Base-by-base conservation (phyloP, 176 grass and related monocot genomes). In the Raddia distichophylla region DNA sequence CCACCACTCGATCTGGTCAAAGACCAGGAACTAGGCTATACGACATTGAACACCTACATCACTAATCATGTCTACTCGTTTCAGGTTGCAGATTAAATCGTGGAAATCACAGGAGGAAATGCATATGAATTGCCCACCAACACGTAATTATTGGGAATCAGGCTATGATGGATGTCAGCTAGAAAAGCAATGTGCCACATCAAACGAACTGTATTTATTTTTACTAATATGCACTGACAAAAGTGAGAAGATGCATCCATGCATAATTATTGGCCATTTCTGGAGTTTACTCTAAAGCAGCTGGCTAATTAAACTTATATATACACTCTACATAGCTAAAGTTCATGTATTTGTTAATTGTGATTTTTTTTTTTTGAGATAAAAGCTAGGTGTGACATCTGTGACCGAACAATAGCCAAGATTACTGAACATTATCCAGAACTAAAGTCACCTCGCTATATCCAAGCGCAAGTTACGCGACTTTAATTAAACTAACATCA, bases 361-460 rank as follows among this genome's bases (percentile, higher is more conserved):
- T 5, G 18, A 12, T 44, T 2, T 20, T 68, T 68, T 14, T 33
- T 34, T 50, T 53, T 67, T 10, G 71, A 62, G 35, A 11, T 69
- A 68, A 12, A 63, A 54, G 35, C 34, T 54, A 76, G 10, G 3
- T 12, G 14, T 54, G 37, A 68, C 14, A 84, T 49, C 51, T 50
- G 73, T 77, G 12, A 15, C 20, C 5, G 37, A 35, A 57, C 6
- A 9, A 69, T 46, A 57, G 10, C 11, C 14, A 86, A n/a, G 76
- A 58, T 80, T 67, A 60, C 57, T 19, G 22, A 74, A 73, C 19
- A 80, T 40, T 80, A 84, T 80, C 75, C 8, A n/a, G 11, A 35
- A 60, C 33, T 69, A 79, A 89, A 89, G 87, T 43, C 3, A 81
- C 10, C 0, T 81, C 14, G 44, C 54, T 73, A 48, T 71, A 85